Conservation (phyloP, 2,329 filamentous ascomycete genomes). For the Colletotrichum tropicale region DNA sequence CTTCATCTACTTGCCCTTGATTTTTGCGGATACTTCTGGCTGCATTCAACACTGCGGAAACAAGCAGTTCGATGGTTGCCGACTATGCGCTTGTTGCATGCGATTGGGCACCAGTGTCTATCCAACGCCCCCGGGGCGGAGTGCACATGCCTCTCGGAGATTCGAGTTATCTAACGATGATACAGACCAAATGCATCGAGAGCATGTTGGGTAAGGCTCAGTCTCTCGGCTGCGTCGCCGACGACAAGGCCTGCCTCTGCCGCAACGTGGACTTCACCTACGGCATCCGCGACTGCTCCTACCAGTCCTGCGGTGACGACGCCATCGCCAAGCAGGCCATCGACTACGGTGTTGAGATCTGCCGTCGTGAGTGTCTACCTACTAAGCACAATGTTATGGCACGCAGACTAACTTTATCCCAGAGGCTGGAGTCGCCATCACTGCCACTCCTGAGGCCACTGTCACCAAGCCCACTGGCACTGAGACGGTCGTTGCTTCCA, state of each 20-base stretch:
- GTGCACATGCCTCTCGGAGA: background rate
- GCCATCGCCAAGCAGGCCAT: constrained; percentile 40
- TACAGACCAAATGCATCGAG: constrained; percentile 9
- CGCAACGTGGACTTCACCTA: constrained; percentile 49
- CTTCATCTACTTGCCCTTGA: background rate
- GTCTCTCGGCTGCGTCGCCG: constrained; percentile 49
- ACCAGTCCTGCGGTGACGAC: constrained; percentile 40
- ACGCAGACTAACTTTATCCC: background rate
- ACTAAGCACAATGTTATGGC: background rate
- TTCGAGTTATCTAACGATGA: background rate
- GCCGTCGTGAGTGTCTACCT: constrained; percentile 34
- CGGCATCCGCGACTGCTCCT: constrained; percentile 57
- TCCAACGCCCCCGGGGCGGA: background rate
- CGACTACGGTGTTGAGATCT: constrained; percentile 42
- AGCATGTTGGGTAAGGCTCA: constrained; percentile 47
- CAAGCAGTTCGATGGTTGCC: background rate
- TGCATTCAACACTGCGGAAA: background rate
- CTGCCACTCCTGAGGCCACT: constrained; percentile 29
- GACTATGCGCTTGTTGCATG: background rate
- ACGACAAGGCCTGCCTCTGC: constrained; percentile 52
- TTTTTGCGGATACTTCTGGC: background rate
- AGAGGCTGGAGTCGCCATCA: constrained; percentile 9
- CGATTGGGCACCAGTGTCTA: background rate
- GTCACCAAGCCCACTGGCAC: constrained; percentile 5
- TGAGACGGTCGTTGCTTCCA: constrained; percentile 1